Base-by-base conservation (phyloP, 495 filamentous ascomycete genomes). In the Penicillium lividum region DNA sequence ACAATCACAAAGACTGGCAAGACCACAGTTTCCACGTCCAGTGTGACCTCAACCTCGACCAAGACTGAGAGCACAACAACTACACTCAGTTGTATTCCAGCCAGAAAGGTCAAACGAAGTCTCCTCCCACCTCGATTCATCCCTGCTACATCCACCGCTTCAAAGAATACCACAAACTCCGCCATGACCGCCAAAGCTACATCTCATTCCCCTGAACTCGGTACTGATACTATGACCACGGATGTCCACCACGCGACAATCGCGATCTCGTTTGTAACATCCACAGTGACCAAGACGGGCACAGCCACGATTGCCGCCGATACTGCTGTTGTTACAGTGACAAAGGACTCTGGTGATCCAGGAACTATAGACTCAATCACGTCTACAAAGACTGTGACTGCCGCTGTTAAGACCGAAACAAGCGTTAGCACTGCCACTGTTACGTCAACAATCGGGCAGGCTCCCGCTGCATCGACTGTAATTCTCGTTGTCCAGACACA, bases 311-410 rank as follows among this genome's bases (percentile, higher is more conserved):
- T 40, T 15, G 38, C 48, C 30, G 11, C 33, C n/a, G 29, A 34
- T 0, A 60, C 51, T 8, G 36, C 29, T 1, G 38, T 49, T 33
- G 27, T 44, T 5, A 18, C 28, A n/a, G 15, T 44, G 5, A 51
- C 54, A 7, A 8, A 33, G 15, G 43, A 8, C 0, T n/a, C 46
- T 7, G 44, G 52, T 9, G 42, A 29, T 11, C 2, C 18, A 1
- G n/a, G 42, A 29, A 51, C 46, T 25, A n/a, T 25, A n/a, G 49
- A 40, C n/a, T 30, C 52, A 42, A 38, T 33, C 5, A 52, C 49
- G 28, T 36, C 49, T 11, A 36, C 16, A 7, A 40, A n/a, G n/a
- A 52, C 49, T 10, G 49, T 52, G 5, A 8, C 28, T 3, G 16
- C n/a, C 16, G 11, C 42, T 10, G 22, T 47, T 2, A 16, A 25